These are phyloP conservation scores for Patellifolia procumbens DNA, from an alignment of 179 eudicot genomes.

Conservation along the genomic window DNA sequence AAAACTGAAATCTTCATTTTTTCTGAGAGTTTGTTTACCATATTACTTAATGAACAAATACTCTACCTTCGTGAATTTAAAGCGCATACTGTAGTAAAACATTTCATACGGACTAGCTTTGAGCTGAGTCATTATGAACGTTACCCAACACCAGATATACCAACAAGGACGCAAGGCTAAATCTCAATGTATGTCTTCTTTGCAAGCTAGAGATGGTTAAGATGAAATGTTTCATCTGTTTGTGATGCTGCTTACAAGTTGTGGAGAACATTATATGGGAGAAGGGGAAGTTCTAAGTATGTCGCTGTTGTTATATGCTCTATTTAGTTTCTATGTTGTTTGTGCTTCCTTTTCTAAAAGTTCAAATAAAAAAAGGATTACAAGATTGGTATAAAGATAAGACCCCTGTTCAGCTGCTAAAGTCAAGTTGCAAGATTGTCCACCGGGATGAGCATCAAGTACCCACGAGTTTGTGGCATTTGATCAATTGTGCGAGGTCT, in stretches of 20 bases:
- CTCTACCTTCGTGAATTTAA: neutral
- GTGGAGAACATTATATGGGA: too few species aligned
- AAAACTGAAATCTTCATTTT: too few species aligned
- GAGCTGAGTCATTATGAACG: neutral
- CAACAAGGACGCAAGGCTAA: neutral
- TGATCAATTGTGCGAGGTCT: neutral
- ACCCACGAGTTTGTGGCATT: neutral
- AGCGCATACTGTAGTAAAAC: neutral
- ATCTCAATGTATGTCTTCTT: neutral
- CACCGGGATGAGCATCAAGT: neutral
- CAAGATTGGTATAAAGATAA: neutral
- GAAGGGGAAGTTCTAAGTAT: neutral
- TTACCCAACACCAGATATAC: neutral
- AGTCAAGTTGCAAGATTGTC: neutral
- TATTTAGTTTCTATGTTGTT: neutral
- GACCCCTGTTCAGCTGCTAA: neutral
- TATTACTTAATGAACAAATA: neutral
- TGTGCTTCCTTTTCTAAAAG: neutral
- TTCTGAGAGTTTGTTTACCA: too few species aligned
- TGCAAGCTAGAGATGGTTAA: neutral
- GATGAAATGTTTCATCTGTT: too few species aligned
- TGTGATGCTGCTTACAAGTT: too few species aligned
- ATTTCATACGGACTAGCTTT: neutral
- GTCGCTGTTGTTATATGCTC: neutral
- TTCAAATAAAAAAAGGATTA: neutral